Conservation (phyloP, 352 stramenopile genomes). For the Nothophytophthora sp. region DNA sequence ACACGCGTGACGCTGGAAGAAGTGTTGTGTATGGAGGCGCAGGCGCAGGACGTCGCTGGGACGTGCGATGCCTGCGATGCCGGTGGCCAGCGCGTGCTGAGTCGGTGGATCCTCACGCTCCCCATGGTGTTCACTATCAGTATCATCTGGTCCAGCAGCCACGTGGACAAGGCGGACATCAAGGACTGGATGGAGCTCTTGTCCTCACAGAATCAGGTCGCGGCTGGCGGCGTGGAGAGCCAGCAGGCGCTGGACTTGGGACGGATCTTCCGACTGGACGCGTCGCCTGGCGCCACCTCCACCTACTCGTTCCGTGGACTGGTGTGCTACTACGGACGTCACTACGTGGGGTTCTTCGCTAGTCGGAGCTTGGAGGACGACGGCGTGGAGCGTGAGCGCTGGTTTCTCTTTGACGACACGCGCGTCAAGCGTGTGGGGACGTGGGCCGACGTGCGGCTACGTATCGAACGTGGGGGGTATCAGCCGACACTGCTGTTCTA, state of each 20-base stretch:
- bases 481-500: slow-evolving; percentile 86
- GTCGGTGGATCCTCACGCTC: slow-evolving; percentile 78
- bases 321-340: slow-evolving; percentile 85
- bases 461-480: slow-evolving; percentile 79
- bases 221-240: slow-evolving; percentile 19
- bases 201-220: slow-evolving; percentile 39
- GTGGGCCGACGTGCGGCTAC: slow-evolving; percentile 71
- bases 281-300: slow-evolving; percentile 22
- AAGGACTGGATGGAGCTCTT: slow-evolving; percentile 72
- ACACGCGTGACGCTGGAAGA: slow-evolving; percentile 55
- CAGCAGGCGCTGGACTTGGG: slow-evolving; percentile 69
- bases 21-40: slow-evolving; percentile 53
- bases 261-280: slow-evolving; percentile 70
- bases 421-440: slow-evolving; percentile 74
- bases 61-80: slow-evolving; percentile 58
- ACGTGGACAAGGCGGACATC: slow-evolving; percentile 68
- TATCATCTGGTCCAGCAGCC: slow-evolving; percentile 79
- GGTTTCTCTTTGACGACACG: slow-evolving; percentile 88
- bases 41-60: slow-evolving; percentile 41
- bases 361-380: slow-evolving; percentile 60
- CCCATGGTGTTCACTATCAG: slow-evolving; percentile 87
- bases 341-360: slow-evolving; percentile 88
- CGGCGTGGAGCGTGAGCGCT: slow-evolving; percentile 51
- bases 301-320: slow-evolving; percentile 78
- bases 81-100: slow-evolving; percentile 45